Base-by-base conservation (phyloP, 257 asterid genomes). In the Agastache rugosa region DNA sequence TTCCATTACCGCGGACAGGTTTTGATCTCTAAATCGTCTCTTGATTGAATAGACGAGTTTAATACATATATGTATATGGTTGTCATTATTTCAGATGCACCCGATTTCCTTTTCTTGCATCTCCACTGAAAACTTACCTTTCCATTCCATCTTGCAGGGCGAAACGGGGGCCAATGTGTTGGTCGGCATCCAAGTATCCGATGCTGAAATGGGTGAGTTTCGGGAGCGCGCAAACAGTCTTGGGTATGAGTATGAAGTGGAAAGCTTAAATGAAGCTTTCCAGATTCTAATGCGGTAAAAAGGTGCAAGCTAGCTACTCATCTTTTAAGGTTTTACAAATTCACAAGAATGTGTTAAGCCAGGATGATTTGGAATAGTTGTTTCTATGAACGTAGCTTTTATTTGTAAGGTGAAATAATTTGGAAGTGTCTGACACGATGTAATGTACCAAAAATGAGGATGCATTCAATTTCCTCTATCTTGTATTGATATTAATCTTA, bases 1-100 rank as follows among this genome's bases (percentile, higher is more conserved):
- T 94, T 94, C 86, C 99, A 94, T 79, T 94, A 94, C 84, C 90
- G 99, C 20, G 89, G 88, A 62, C 97, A 92, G 97, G 99, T 90
- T 75, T 10, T 23, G 16, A 81, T 61, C 69, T 66, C 71, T 63
- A 17, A 47, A 41, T 17, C 51, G 1, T 60, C 14, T 47, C 53
- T 41, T 77, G 11, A 54, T 50, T 35, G 8, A 60, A 23, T 34
- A 12, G 1, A 44, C 14, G 11, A 44, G 1, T 45, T 31, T 9
- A 44, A 41, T 12, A 23, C 20, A 58, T 44, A 58, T 29, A 10
- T 17, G 3, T 23, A 7, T 45, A 5, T 17, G 14, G 5, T 12
- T 56, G 42, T 44, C 60, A 61, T 12, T 17, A 12, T 35, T 22
- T 62, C 29, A 16, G 3, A 25, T 41, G 67, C 22, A 23, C 17